Percentiles rank a stretch among this genome's conserved stretches.
Evolutionary conservation across 192 early-diverging fungal genomes (phyloP).

Genomic region (Backusella circina): DNA sequence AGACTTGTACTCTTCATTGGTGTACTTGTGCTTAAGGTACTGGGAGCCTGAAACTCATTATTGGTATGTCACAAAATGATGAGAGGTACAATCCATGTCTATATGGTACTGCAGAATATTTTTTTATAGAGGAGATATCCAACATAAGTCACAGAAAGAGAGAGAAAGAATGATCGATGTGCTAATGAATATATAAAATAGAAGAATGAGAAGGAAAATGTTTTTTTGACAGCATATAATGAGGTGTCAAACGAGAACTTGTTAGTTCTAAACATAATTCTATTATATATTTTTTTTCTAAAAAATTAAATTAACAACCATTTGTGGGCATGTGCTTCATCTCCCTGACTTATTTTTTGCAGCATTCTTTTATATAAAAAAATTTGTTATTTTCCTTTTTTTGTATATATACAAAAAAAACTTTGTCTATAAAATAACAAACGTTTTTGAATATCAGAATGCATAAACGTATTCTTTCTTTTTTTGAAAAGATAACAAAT

Average conservation of each 20-base stretch:
- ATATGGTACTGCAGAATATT: no score
- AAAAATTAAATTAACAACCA: neutral
- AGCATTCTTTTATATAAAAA: neutral
- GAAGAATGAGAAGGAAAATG: neutral
- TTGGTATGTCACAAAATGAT: no score
- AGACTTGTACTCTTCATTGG: no score
- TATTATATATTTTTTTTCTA: no score
- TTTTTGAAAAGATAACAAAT: neutral
- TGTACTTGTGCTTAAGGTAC: no score
- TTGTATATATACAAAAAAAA: neutral
- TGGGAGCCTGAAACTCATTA: no score
- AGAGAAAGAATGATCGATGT: no score
- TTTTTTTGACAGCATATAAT: neutral
- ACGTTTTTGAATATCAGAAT: neutral
- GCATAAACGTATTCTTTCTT: neutral
- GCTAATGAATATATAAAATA: no score
- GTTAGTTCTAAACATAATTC: neutral
- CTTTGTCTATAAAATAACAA: neutral
- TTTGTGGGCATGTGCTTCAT: neutral
- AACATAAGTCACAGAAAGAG: no score
- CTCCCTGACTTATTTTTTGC: neutral
- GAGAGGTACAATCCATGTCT: no score
- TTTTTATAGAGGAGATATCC: no score
- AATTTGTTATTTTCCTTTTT: neutral
- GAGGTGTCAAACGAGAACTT: neutral